phyloP scores from a whole-genome alignment of 2,329 filamentous ascomycete genomes.

The Sclerotinia spermophila region DNA sequence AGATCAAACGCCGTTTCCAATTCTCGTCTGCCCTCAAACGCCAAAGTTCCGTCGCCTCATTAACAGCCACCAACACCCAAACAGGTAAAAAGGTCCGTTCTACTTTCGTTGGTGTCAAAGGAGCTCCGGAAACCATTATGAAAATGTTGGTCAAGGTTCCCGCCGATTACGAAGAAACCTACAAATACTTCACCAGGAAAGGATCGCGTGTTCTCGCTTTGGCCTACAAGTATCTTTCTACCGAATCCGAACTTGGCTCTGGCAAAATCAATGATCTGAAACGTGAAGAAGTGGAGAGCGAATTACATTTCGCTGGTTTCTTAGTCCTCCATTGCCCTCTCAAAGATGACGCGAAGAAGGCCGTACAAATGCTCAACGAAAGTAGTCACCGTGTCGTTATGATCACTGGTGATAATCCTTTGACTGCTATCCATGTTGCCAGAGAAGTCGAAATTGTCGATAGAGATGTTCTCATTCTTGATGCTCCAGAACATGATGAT shows the following conservation, averaged over 20 bases:
- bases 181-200: slow-evolving; percentile 95
- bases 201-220: slow-evolving; percentile 91
- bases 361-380: slow-evolving; percentile 96
- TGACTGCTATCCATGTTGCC: slow-evolving; percentile 94
- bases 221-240: slow-evolving; percentile 86
- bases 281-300: slow-evolving; percentile 84
- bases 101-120: slow-evolving; percentile 94
- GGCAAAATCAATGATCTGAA: slow-evolving; percentile 89
- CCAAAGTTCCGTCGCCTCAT: slow-evolving; percentile 87
- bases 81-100: slow-evolving; percentile 73
- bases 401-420: slow-evolving; percentile 97
- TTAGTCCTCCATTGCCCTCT: slow-evolving; percentile 91
- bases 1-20: slow-evolving; percentile 95
- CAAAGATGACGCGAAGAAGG: slow-evolving; percentile 92
- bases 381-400: slow-evolving; percentile 98
- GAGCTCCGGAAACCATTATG: slow-evolving; percentile 93
- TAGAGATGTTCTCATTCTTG: slow-evolving; percentile 87
- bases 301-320: slow-evolving; percentile 88
- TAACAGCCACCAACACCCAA: slow-evolving; percentile 66
- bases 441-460: slow-evolving; percentile 97
- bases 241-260: slow-evolving; percentile 76
- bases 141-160: slow-evolving; percentile 85
- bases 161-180: slow-evolving; percentile 92
- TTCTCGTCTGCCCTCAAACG: slow-evolving; percentile 96
- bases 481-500: slow-evolving; percentile 86